Percentiles rank a stretch among this genome's conserved stretches.
Evolutionary conservation across 257 asterid species (phyloP).

Genomic region (Dorcoceras hygrometricum): DNA sequence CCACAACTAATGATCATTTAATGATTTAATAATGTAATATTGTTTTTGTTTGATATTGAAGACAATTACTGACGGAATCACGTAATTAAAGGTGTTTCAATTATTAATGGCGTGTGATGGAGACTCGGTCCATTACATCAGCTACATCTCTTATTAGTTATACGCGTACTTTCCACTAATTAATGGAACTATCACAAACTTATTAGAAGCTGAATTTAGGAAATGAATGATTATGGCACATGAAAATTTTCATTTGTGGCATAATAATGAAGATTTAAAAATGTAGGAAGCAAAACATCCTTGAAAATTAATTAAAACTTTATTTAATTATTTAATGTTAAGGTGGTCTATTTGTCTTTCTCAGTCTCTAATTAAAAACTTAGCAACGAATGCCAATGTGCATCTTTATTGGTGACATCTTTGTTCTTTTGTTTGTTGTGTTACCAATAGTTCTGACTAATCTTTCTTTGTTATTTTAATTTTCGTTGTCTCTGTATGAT

Average conservation of each 20-base stretch:
- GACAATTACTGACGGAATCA: constrained; percentile 32
- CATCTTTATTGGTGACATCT: constrained; percentile 1
- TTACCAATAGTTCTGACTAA: constrained; percentile 3
- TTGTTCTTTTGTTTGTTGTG: constrained; percentile 1
- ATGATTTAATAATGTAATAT: constrained; percentile 19
- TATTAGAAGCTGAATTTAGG: background rate
- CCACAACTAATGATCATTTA: constrained; percentile 24
- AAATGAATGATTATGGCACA: too few relatives aligned
- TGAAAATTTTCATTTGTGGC: background rate
- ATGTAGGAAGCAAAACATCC: background rate
- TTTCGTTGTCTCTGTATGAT: background rate
- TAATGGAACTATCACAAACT: constrained; percentile 1
- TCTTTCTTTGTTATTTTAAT: constrained; percentile 15
- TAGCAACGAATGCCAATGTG: background rate
- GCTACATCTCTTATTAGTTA: background rate
- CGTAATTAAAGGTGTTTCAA: constrained; percentile 18
- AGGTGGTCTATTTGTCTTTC: constrained; percentile 45
- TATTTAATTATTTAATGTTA: constrained; percentile 4
- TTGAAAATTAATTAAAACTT: background rate
- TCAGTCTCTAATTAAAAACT: constrained; percentile 17
- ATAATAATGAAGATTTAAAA: background rate
- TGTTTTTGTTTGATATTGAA: constrained; percentile 17
- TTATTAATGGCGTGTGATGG: constrained; percentile 22
- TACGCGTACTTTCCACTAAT: constrained; percentile 16
- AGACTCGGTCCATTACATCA: constrained; percentile 12